phyloP scores from a whole-genome alignment of 2,329 filamentous ascomycete species.

The Claviceps sp. region DNA sequence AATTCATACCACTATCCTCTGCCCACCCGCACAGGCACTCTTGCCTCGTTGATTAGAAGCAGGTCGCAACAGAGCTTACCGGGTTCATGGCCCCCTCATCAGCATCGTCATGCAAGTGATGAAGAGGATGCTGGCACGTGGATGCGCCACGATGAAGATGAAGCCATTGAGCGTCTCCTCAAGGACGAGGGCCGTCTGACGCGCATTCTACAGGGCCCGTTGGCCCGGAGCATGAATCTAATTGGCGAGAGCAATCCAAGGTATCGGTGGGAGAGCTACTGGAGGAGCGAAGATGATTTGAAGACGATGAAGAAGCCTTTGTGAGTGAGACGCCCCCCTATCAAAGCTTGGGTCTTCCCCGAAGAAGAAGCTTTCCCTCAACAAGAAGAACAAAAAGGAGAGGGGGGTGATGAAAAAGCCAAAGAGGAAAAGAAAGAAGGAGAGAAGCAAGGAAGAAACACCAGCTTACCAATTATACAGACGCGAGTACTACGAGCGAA shows the following conservation, averaged over 20 bases:
- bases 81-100: slow-evolving; percentile 13
- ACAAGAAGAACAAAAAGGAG: background rate
- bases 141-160: slow-evolving; percentile 21
- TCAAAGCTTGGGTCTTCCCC: background rate
- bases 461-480: slow-evolving; percentile 19
- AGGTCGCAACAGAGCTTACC: slow-evolving; percentile 23
- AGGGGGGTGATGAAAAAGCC: background rate
- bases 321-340: slow-evolving; percentile 21
- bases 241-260: slow-evolving; percentile 80
- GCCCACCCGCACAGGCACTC: slow-evolving; percentile 23
- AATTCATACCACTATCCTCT: slow-evolving; percentile 17
- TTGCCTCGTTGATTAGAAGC: slow-evolving; percentile 25
- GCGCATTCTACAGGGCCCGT: slow-evolving; percentile 48
- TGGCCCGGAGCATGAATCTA: slow-evolving; percentile 70
- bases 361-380: too few relatives aligned
- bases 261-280: slow-evolving; percentile 79
- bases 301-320: slow-evolving; percentile 57
- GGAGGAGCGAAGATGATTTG: slow-evolving; percentile 66
- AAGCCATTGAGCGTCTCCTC: slow-evolving; percentile 30
- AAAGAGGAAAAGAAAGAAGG: too few relatives aligned
- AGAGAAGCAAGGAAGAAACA: too few relatives aligned
- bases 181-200: slow-evolving; percentile 46
- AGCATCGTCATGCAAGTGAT: slow-evolving; percentile 11
- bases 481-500: slow-evolving; percentile 76
- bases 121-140: slow-evolving; percentile 20